Evolutionary conservation across 371 early-diverging fungal species (phyloP), one percentile per base, ranked within the genome.

Genomic region (Lichtheimia ramosa): DNA sequence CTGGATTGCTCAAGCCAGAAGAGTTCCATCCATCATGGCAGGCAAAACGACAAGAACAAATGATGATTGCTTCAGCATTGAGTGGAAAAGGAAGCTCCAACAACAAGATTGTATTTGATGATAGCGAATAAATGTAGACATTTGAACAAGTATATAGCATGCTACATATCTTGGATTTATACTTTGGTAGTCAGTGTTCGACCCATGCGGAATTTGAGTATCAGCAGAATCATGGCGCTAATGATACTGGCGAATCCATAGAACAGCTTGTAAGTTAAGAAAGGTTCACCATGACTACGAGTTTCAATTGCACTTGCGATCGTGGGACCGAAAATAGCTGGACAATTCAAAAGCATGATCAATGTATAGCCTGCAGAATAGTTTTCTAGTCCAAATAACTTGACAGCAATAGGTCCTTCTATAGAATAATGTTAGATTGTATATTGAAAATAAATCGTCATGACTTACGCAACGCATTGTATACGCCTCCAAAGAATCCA

Each of bases 21-120:
- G 51, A 50, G 8, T 65, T 75, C 18, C 80, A 79, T 69, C 80
- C 80, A 43, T 79, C 80, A 48, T 79, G 80, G 80, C 70, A 74
- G 52, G 80, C 80, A 42, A 79, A 79, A 59, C 69, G 69, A 56
- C 62, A 69, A 14, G 70, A 79, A 62, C 73, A 79, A 56, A 71
- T 74, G 46, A 71, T 74, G 56, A 76, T 79, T 70, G 71, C 75
- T n/a, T 68, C 69, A 64, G 79, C 79, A 27, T 58, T 79, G 39
- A 79, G 75, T 58, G 77, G 77, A 34, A 27, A 62, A 16, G 70
- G 58, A 7, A 20, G 56, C 0, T 63, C 61, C 21, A 76, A 76
- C 18, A 69, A 64, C 34, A 79, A 79, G 56, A 79, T 76, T 62
- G 77, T 79, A 1, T 79, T 79, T 62, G 74, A 71, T 49, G 62